These are phyloP conservation scores for Spinellus fusiger DNA, from an alignment of 192 early-diverging fungal species.

Conservation along the genomic window DNA sequence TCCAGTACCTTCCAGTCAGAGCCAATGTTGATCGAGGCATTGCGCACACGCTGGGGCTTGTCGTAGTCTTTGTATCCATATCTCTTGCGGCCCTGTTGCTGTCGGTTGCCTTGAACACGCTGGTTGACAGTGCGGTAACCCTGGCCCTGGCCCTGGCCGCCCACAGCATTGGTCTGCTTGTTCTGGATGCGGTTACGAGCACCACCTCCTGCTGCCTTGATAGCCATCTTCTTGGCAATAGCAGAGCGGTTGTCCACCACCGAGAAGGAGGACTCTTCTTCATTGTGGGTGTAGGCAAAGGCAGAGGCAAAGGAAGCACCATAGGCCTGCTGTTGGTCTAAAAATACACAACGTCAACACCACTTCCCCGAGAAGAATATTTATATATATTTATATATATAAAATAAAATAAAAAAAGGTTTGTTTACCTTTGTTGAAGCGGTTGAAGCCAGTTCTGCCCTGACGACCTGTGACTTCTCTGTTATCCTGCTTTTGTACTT, in stretches of 20 bases:
- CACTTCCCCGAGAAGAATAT: neutral
- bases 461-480: constrained; percentile 48
- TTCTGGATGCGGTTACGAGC: constrained; percentile 35
- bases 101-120: constrained; percentile 27
- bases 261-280: constrained; percentile 95
- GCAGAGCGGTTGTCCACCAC: constrained; percentile 77
- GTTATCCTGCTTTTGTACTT: constrained; percentile 49
- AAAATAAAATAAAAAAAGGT: neutral
- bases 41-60: constrained; percentile 70
- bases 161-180: constrained; percentile 36
- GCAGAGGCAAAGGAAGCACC: constrained; percentile 76
- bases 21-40: constrained; percentile 81
- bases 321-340: constrained; percentile 71
- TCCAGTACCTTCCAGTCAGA: constrained; percentile 90
- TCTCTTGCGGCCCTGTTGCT: constrained; percentile 29
- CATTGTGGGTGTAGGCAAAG: constrained; percentile 83
- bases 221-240: constrained; percentile 57
- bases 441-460: constrained; percentile 35
- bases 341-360: neutral
- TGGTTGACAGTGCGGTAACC: constrained; percentile 35
- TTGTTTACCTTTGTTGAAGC: constrained; percentile 30
- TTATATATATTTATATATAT: neutral
- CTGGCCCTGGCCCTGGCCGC: constrained; percentile 32
- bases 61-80: constrained; percentile 42
- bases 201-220: constrained; percentile 39